Evolutionary conservation across 2,329 filamentous ascomycete genomes (phyloP).

Genomic region (Phaeoacremonium minimum): DNA sequence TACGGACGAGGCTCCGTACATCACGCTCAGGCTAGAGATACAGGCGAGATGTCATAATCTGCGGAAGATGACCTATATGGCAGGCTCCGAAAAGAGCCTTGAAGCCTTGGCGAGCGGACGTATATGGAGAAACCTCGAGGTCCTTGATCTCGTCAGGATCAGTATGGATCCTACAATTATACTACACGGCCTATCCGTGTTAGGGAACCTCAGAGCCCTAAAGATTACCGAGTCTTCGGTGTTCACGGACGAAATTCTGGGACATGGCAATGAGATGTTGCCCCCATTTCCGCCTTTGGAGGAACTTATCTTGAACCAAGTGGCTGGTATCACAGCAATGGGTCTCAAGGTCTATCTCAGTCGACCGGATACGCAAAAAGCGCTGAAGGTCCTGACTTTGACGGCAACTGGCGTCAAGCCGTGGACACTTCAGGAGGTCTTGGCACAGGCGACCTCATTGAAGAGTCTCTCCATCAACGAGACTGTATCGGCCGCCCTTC

Average conservation of each 20-base stretch:
- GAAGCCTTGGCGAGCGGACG: constrained; percentile 62
- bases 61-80: constrained; percentile 81
- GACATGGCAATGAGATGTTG: constrained; percentile 53
- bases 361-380: constrained; percentile 50
- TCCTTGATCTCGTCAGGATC: constrained; percentile 65
- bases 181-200: constrained; percentile 63
- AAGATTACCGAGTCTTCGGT: constrained; percentile 67
- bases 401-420: constrained; percentile 67
- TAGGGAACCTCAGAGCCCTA: constrained; percentile 67
- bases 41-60: constrained; percentile 79
- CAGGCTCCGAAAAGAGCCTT: constrained; percentile 74
- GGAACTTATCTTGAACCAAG: constrained; percentile 68
- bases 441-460: constrained; percentile 54
- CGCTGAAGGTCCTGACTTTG: constrained; percentile 66
- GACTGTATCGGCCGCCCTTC: constrained; percentile 45
- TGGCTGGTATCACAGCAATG: constrained; percentile 64
- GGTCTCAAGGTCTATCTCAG: constrained; percentile 69
- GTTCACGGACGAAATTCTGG: constrained; percentile 75
- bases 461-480: constrained; percentile 51
- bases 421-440: constrained; percentile 54
- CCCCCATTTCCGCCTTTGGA: constrained; percentile 72
- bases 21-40: constrained; percentile 76
- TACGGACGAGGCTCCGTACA: constrained; percentile 70
- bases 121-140: constrained; percentile 67
- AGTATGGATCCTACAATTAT: constrained; percentile 67